A percentile compares a stretch with the other conserved stretches of the same genome.
Conservation (phyloP, 371 early-diverging fungal species). For the Mucor lusitanicus region DNA sequence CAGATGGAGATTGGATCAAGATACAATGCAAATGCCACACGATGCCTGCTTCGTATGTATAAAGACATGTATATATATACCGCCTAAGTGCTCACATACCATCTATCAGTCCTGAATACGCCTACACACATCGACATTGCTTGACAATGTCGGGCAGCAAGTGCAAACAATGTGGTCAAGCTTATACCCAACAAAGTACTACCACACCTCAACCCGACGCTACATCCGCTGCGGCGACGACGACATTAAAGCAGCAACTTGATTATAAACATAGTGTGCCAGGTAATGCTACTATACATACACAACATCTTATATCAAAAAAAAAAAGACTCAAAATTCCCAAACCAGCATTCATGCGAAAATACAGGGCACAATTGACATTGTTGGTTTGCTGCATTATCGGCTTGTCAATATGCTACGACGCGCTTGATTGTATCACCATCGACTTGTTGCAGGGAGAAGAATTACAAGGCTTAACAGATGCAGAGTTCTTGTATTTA, state of each 20-base stretch:
- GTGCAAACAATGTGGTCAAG: neutral
- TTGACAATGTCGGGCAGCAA: neutral
- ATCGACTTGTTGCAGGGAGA: neutral
- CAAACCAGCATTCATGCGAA: neutral
- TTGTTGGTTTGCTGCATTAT: neutral
- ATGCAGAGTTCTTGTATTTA: neutral
- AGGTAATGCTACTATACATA: no score
- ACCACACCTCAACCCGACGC: neutral
- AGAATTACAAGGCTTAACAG: neutral
- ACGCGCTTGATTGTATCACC: neutral
- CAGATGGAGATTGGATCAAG: conserved; percentile 2
- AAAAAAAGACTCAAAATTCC: no score
- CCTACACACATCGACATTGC: neutral
- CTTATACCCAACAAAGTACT: neutral
- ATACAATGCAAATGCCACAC: neutral
- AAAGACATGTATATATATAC: no score
- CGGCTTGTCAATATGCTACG: neutral
- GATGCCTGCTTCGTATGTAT: neutral
- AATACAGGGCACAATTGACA: neutral
- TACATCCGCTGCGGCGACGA: neutral
- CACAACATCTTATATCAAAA: no score
- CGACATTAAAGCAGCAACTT: neutral
- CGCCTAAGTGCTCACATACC: neutral
- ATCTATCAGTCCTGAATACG: neutral
- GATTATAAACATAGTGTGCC: neutral